phyloP scores from a whole-genome alignment of 2,329 filamentous ascomycete species.

The Alternaria gansuensis region DNA sequence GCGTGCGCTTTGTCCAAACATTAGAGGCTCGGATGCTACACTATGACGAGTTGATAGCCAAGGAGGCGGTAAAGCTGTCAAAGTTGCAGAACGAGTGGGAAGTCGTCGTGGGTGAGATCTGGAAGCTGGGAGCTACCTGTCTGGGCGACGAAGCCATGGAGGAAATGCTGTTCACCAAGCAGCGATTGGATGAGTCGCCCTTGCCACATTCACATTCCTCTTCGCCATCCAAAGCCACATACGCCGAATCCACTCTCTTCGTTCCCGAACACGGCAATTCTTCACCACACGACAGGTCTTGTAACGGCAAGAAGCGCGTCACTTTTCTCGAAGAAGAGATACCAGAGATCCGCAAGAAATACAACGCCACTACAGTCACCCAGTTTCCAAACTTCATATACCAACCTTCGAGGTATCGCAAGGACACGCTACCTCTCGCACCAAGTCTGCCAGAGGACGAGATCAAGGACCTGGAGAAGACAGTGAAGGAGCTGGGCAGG shows the following conservation, averaged over 20 bases:
- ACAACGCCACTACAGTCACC: background rate
- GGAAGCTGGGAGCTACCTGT: slow-evolving; percentile 35
- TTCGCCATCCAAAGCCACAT: slow-evolving; percentile 8
- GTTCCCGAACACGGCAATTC: slow-evolving; percentile 27
- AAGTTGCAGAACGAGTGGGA: slow-evolving; percentile 42
- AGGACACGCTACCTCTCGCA: slow-evolving; percentile 12
- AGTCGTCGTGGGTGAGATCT: slow-evolving; percentile 41
- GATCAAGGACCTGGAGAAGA: slow-evolving; percentile 26
- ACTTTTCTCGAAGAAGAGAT: slow-evolving; percentile 28
- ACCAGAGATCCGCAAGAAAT: background rate
- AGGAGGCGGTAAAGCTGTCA: slow-evolving; percentile 31
- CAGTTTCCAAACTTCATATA: slow-evolving; percentile 35
- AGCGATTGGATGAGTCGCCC: background rate
- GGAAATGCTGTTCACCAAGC: slow-evolving; percentile 27
- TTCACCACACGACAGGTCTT: slow-evolving; percentile 1
- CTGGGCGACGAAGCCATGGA: slow-evolving; percentile 38
- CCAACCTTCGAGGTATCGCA: slow-evolving; percentile 19
- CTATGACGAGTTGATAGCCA: slow-evolving; percentile 34
- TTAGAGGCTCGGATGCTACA: slow-evolving; percentile 33
- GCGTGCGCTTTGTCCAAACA: slow-evolving; percentile 16
- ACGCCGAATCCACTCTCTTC: slow-evolving; percentile 30
- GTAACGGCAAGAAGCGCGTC: slow-evolving; percentile 33
- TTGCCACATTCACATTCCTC: background rate
- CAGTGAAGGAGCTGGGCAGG: slow-evolving; percentile 31
- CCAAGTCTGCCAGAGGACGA: slow-evolving; percentile 26